A percentile compares a stretch with the other conserved stretches of the same genome.
These are phyloP conservation scores for Hericium coralloides DNA, from an alignment of 768 basidiomycete genomes.

Conservation along the genomic window DNA sequence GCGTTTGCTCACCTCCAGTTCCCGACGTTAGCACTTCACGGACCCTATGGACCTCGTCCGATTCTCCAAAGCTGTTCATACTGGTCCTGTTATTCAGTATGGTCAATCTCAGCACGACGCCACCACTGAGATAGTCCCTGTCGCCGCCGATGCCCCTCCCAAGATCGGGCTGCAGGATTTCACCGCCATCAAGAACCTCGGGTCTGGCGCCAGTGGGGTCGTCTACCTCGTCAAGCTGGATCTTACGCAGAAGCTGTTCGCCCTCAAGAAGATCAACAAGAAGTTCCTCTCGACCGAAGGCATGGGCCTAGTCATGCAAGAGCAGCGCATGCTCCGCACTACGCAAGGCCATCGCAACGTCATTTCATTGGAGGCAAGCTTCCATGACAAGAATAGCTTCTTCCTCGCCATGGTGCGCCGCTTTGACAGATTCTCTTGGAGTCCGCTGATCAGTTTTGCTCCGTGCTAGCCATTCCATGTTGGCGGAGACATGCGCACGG, in stretches of 20 bases:
- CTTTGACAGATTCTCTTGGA: not conserved
- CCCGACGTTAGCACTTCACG: not conserved
- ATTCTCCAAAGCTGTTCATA: not conserved
- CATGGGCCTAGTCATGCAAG: not conserved
- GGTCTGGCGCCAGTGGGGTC: not conserved
- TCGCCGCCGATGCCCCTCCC: not conserved
- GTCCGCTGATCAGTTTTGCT: not conserved
- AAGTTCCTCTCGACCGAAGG: not conserved
- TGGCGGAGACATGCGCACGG: not conserved
- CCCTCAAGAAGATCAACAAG: constrained; percentile 2
- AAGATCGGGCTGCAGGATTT: not conserved
- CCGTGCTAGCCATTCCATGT: not conserved
- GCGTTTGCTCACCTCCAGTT: not conserved
- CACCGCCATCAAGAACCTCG: not conserved
- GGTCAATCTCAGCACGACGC: not conserved
- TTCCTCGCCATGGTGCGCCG: constrained; percentile 5
- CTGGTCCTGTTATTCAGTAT: not conserved
- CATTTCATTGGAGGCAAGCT: constrained; percentile 4
- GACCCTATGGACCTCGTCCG: not conserved
- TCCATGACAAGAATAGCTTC: constrained; percentile 6
- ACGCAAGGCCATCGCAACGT: not conserved
- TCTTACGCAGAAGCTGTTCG: not conserved
- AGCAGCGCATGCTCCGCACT: constrained; percentile 2
- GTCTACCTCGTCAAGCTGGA: not conserved
- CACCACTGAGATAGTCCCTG: too few relatives aligned